phyloP scores from a whole-genome alignment of 2,329 filamentous ascomycete genomes.

The Tolypocladium tropicale region DNA sequence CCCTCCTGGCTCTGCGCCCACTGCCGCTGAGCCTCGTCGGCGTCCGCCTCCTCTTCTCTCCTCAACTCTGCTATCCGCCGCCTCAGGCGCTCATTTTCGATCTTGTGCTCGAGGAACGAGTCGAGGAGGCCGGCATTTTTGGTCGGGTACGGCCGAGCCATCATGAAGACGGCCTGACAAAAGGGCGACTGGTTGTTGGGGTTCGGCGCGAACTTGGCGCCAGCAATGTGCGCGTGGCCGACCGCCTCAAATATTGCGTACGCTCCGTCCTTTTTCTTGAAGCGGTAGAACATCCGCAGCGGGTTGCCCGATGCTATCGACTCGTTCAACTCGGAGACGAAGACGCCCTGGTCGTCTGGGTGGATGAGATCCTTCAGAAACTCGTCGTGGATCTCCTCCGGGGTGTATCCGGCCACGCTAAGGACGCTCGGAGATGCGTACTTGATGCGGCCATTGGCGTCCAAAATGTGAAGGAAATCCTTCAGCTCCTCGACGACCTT shows the following conservation, averaged over 20 bases:
- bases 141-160: conserved; percentile 81
- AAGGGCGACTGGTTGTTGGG: conserved; percentile 56
- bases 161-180: conserved; percentile 88
- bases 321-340: conserved; percentile 81
- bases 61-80: conserved; percentile 79
- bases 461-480: conserved; percentile 81
- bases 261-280: conserved; percentile 61
- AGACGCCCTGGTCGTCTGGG: conserved; percentile 72
- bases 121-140: conserved; percentile 79
- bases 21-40: conserved; percentile 52
- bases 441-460: conserved; percentile 70
- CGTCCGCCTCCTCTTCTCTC: conserved; percentile 74
- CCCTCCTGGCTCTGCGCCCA: conserved; percentile 49
- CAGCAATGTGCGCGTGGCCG: conserved; percentile 80
- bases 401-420: conserved; percentile 63
- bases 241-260: conserved; percentile 84
- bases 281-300: conserved; percentile 77
- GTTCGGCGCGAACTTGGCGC: conserved; percentile 52
- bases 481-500: conserved; percentile 82
- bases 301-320: conserved; percentile 72
- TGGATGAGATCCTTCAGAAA: conserved; percentile 79
- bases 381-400: conserved; percentile 59
- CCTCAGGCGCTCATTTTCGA: conserved; percentile 82
- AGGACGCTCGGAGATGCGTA: conserved; percentile 78
- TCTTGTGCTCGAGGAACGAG: conserved; percentile 92